Base-by-base conservation (phyloP, 2,329 filamentous ascomycete species). In the Aspergillus transmontanensis region DNA sequence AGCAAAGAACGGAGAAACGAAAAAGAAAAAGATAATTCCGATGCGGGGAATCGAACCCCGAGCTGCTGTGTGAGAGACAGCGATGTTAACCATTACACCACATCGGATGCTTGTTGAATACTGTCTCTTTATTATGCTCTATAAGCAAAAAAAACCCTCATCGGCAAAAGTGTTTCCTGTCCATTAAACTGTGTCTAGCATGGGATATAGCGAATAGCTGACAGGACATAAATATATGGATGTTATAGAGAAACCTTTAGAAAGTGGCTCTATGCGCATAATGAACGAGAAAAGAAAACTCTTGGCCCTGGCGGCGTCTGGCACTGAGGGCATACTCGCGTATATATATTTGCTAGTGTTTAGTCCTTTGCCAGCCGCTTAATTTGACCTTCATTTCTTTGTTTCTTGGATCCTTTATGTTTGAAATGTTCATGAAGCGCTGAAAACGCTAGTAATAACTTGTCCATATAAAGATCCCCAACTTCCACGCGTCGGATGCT, bases 21-120 rank as follows among this genome's bases (percentile, higher is more conserved):
- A 56, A 57, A 23, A 56, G 23, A 58, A 56, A 45, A 39, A 50
- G 50, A 51, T 26, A 10, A 39, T 58, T 63, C 61, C 61, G 61
- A 63, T 58, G 57, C 61, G 58, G 61, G 61, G 61, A 63, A 63
- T 63, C 61, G 54, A 64, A 58, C 62, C 55, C 58, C 58, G 62
- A 61, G 62, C 62, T 61, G 62, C 57, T 46, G 62, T 50, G 39
- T 61, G 58, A 62, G 61, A 64, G 59, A 57, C 57, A 34, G 57
- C 59, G 56, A 65, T 65, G 63, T 61, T 63, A 57, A 54, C 63
- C 63, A 61, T 63, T 65, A 63, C 63, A 63, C 61, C 55, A 65
- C 62, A 59, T 65, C 63, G 60, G 63, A 63, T 41, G 19, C 1
- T 46, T 3, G n/a, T 43, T 56, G 53, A 26, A 26, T 26, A 23